phyloP scores from a whole-genome alignment of 441 rosid species.

The Pelargonium exstipulatum region DNA sequence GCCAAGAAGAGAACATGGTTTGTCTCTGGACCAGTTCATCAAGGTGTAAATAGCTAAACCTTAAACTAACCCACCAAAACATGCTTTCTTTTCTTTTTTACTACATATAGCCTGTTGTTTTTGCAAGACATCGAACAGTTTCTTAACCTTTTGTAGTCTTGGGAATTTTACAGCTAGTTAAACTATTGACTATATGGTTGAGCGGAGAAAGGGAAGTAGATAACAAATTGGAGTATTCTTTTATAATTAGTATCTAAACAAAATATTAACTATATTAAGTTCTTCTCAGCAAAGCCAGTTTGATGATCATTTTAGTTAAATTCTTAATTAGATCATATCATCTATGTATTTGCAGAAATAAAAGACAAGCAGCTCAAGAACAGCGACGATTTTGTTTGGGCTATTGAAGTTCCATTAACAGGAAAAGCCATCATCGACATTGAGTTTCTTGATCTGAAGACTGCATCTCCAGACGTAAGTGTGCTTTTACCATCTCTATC shows the following conservation, averaged over 20 bases:
- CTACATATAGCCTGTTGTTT: no score
- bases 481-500: conserved; percentile 3
- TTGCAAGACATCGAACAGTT: no score
- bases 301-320: background rate
- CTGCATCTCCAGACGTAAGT: conserved; percentile 55
- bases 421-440: conserved; percentile 84
- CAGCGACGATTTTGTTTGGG: conserved; percentile 77
- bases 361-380: conserved; percentile 67
- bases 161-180: background rate
- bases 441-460: conserved; percentile 78
- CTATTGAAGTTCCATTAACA: conserved; percentile 58
- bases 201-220: background rate
- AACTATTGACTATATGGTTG: background rate
- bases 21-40: background rate
- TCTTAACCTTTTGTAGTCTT: no score
- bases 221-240: background rate
- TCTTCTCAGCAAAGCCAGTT: background rate
- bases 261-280: no score
- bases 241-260: background rate
- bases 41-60: background rate
- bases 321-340: no score
- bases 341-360: conserved; percentile 40
- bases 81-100: background rate
- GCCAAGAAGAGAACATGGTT: background rate
- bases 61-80: background rate